Evolutionary conservation across 1,284 basidiomycete species (phyloP), one percentile per base, ranked within the genome.

Genomic region (Puccinia coronata): DNA sequence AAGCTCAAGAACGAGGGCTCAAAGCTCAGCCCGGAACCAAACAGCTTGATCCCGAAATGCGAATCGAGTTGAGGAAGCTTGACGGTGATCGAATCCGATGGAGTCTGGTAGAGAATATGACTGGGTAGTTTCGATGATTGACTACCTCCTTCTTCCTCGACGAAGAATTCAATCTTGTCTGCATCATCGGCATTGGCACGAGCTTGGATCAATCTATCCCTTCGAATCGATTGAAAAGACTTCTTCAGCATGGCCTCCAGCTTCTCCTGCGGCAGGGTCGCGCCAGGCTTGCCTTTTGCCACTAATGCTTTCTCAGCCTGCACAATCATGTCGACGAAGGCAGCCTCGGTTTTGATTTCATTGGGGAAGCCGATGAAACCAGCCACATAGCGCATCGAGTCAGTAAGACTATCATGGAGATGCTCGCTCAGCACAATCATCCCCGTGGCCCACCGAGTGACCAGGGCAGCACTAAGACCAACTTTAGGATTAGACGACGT

Each of bases 1-100:
- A 98, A 98, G 51, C 88, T 91, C 28, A 98, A 88, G 28, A 91
- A 87, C 0, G 92, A 90, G 8, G 94, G 94, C 83, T 97, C 93
- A 85, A 96, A 96, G 67, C 89, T 88, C 67, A 97, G 88, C 82
- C 94, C 94, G 84, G 94, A 91, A 3, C 95, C 95, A 78, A 91
- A 90, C 6, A 98, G 88, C 83, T 92, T 90, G 84, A 98, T 92
- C 28, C 88, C 89, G 82, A 98, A 90, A 49, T 91, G 87, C 23
- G 92, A 88, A 85, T 98, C 96, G 4, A 91, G 88, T 80, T 92
- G 90, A 11, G 94, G 92, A 61, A 98, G 92, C 49, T 91, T 90
- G 82, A 98, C 88, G 67, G 92, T 90, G 85, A 97, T 91, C 31
- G 91, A 90, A 74, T 96, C 93, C 0, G 93, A 96, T 85, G 94